Evolutionary conservation across 441 rosid genomes (phyloP), one percentile per base, ranked within the genome.

Genomic region (Omphalea diandra): DNA sequence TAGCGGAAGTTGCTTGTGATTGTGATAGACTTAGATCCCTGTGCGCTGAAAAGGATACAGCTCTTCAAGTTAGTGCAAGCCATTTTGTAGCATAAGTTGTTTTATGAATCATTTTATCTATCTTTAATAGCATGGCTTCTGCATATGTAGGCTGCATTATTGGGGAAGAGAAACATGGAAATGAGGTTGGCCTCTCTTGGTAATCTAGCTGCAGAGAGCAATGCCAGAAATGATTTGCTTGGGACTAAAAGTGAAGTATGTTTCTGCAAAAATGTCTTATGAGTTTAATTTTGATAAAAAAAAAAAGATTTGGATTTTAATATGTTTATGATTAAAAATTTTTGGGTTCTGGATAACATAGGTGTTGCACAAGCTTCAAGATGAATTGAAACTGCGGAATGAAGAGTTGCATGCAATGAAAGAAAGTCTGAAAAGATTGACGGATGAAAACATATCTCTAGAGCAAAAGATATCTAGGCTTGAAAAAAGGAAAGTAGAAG

Each of bases 401-500:
- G 89, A 84, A 68, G 89, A 90, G 67, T 71, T 88, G 80, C 87
- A 68, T 57, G 68, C 62, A 47, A 85, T 85, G 61, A 82, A 85
- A 77, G 93, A 87, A 77, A 81, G 66, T 65, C 36, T 77, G 20
- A 84, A 85, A 72, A 84, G 81, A 60, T 63, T 90, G 69, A 56
- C 75, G 66, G 85, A 82, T 73, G 98, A 90, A 43, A 95, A 93
- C 70, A 53, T 66, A 50, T 65, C 77, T 27, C 70, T 92, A 62
- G 95, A 90, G 69, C 89, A 89, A 59, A 88, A 80, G 83, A 70
- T 90, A 47, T 73, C 79, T 38, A 80, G 70, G 76, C 82, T 87
- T 40, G 97, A 89, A 78, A 87, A 77, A 68, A 85, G 83, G 72
- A 88, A 79, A 83, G 76, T 76, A 72, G 89, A 92, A 71, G 94